A percentile compares a stretch with the other conserved stretches of the same genome.
phyloP scores from a whole-genome alignment of 148 eudicot genomes.

The Cornus controversa region DNA sequence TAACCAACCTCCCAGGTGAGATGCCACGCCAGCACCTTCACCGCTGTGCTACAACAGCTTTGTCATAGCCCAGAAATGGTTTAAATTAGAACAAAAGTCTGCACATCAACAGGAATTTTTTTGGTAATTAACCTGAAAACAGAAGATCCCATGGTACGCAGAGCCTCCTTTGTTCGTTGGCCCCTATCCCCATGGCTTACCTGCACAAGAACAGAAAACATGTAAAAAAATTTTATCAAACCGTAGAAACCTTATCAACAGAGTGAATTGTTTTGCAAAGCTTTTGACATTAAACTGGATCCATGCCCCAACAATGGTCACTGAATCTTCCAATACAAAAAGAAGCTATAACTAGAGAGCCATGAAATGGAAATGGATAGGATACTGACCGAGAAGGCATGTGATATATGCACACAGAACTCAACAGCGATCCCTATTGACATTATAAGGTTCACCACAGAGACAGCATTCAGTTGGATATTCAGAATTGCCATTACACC shows the following conservation, averaged over 20 bases:
- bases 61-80: background rate
- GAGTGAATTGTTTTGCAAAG: background rate
- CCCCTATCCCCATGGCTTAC: slow-evolving; percentile 52
- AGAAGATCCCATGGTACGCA: slow-evolving; percentile 73
- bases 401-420: slow-evolving; percentile 98
- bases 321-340: background rate
- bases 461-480: slow-evolving; percentile 95
- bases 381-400: slow-evolving; percentile 87
- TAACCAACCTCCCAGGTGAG: no score
- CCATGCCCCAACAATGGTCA: background rate
- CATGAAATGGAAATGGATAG: background rate
- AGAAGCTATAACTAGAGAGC: background rate
- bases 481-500: slow-evolving; percentile 93
- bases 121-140: slow-evolving; percentile 53
- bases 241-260: slow-evolving; percentile 1
- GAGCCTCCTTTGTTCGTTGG: slow-evolving; percentile 46
- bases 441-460: slow-evolving; percentile 98
- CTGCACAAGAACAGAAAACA: slow-evolving; percentile 22
- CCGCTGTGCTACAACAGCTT: background rate
- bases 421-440: slow-evolving; percentile 96
- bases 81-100: background rate
- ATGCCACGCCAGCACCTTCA: no score
- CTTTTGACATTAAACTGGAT: background rate
- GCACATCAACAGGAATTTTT: background rate
- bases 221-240: background rate